Evolutionary conservation across 2,329 filamentous ascomycete species (phyloP), one percentile per base, ranked within the genome.

Genomic region (Colletotrichum sp.): DNA sequence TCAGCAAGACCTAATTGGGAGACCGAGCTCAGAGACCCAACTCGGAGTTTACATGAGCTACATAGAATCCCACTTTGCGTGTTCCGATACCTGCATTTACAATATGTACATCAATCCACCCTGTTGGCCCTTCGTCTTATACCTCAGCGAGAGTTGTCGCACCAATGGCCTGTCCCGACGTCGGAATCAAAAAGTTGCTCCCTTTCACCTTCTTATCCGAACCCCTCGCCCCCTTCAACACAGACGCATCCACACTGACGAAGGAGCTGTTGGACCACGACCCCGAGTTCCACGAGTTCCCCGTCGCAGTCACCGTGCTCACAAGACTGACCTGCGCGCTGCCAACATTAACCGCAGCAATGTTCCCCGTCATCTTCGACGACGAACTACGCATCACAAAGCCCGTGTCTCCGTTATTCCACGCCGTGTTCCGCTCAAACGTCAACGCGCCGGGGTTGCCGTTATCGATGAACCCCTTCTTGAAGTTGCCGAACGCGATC

Each of bases 381-480:
- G 81, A 79, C 4, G 85, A 83, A 70, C 80, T 83, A 34, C 80
- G 80, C 79, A 86, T 82, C 43, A 83, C 78, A 78, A 85, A 87
- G 4, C 86, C 86, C 13, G 82, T 82, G 55, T 86, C 85, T 10
- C 81, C 82, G 61, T 88, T 88, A 52, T 85, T 85, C 84, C 85
- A 88, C 7, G 86, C 86, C 38, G 86, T 87, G 79, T 87, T 87
- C 34, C 85, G 80, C 72, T 84, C 81, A 30, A 88, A 78, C 4
- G 80, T 81, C 36, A 88, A 79, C 26, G 80, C 80, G 2, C 86
- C 86, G 1, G 86, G 82, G 77, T 88, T 85, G 4, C 82, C 82
- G 76, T 88, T 88, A 71, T 88, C 86, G 55, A 85, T 87, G 78
- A 88, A 88, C 3, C 86, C 86, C 71, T 87, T 86, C 30, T 82